Base-by-base conservation (phyloP, 2,329 filamentous ascomycete genomes). In the Ophiostoma sp. region DNA sequence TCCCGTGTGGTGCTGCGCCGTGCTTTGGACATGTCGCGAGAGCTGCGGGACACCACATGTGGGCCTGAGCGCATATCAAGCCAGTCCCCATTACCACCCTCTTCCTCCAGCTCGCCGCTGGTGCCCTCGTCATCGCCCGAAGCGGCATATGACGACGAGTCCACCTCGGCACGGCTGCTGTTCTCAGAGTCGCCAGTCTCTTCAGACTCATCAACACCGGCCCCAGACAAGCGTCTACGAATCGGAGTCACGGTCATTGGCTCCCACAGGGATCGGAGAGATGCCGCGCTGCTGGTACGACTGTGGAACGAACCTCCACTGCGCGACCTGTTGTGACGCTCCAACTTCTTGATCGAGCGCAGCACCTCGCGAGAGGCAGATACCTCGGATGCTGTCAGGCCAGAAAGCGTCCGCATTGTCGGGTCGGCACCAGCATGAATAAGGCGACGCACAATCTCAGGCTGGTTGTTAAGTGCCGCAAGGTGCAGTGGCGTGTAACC, bases 401-500 rank as follows among this genome's bases (percentile, higher is more conserved):
- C 90, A 68, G 88, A 88, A 66, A 91, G 79, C 76, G 88, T 94
- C 74, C 88, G 85, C 72, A 91, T 83, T 64, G 85, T 88, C 41
- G 90, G 86, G 78, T 93, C 89, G 2, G 91, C 91, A 54, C 91
- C 90, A 57, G 87, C 86, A 33, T 90, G 83, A 74, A 94, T 88
- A 71, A 96, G 84, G 17, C 90, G 87, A 72, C 90, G 86, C 17
- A 94, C 89, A 74, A 95, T 92, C 76, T 93, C 89, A 13, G 87
- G 81, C 76, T 93, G 89, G 72, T 89, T 87, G 78, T 91, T 89
- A 76, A 96, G 85, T 35, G 90, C 89, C 27, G 93, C 92, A 76
- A 94, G 86, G 78, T 96, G 92, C 81, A 96, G 85, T 17, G 93
- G 88, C 4, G 91, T 93, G 78, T 92, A 94, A 31, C 92, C 92